Conservation (phyloP, 2,329 filamentous ascomycete genomes). For the Macrophomina phaseolina region DNA sequence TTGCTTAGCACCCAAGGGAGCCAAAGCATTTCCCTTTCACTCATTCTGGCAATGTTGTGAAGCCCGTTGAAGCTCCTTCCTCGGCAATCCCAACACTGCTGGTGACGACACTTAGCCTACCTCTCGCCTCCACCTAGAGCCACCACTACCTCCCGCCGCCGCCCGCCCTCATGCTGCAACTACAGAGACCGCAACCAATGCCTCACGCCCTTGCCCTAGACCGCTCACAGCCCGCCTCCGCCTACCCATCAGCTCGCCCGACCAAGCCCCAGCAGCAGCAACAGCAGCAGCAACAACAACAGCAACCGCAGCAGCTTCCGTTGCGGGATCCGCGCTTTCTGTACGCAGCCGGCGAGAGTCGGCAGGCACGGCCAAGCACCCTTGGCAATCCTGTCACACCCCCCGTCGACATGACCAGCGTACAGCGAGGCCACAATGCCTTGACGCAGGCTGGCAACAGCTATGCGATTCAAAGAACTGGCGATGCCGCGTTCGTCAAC, state of each 20-base stretch:
- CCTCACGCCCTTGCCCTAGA: conserved; percentile 46
- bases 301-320: conserved; percentile 33
- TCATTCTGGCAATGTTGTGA: conserved; percentile 28
- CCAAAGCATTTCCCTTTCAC: conserved; percentile 26
- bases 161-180: conserved; percentile 46
- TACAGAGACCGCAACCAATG: conserved; percentile 49
- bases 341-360: conserved; percentile 28
- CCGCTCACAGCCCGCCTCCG: conserved; percentile 40
- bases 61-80: conserved; percentile 25
- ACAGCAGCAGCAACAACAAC: conserved; percentile 35
- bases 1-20: conserved; percentile 25
- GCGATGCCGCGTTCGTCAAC: conserved; percentile 18
- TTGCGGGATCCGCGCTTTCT: conserved; percentile 3
- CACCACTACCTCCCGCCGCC: neutral
- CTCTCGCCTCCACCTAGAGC: conserved; percentile 9
- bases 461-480: conserved; percentile 22
- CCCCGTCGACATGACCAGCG: conserved; percentile 36
- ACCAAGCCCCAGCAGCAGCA: conserved; percentile 38
- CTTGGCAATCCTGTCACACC: conserved; percentile 41
- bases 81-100: conserved; percentile 30
- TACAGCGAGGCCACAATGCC: conserved; percentile 20
- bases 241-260: conserved; percentile 33
- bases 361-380: conserved; percentile 39
- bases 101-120: conserved; percentile 22
- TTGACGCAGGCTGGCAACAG: conserved; percentile 12